Conservation (phyloP, 257 asterid species). For the Solanum megistacrolobum region DNA sequence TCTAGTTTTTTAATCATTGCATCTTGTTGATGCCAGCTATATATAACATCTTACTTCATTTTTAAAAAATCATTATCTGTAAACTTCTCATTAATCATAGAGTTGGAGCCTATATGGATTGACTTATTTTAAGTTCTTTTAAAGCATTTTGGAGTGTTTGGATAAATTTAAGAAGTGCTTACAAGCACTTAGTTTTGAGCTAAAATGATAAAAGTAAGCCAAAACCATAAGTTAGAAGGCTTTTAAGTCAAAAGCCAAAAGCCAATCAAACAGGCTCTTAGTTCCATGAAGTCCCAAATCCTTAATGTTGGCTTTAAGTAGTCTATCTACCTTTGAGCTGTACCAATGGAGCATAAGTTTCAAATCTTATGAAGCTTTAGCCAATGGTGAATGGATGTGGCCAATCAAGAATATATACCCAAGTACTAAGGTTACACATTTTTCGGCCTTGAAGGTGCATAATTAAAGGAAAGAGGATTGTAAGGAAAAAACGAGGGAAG, state of each 20-base stretch:
- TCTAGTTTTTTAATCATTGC: not conserved
- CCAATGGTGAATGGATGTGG: not conserved
- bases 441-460: not conserved
- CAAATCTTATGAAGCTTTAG: not conserved
- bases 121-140: not conserved
- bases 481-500: not conserved
- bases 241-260: not conserved
- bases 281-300: not conserved
- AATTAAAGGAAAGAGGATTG: not conserved
- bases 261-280: not conserved
- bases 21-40: not conserved
- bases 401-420: not conserved
- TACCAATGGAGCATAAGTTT: not conserved
- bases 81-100: not conserved
- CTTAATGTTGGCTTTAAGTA: not conserved
- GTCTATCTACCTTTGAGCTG: not conserved
- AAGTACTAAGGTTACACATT: not conserved
- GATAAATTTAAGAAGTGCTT: not conserved
- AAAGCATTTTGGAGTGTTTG: not conserved
- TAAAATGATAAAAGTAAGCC: not conserved
- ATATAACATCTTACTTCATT: not conserved
- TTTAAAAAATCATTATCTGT: not conserved
- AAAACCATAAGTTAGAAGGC: not conserved
- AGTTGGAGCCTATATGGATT: not conserved
- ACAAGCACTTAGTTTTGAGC: not conserved